Evolutionary conservation across 2,329 filamentous ascomycete species (phyloP).

Genomic region (Sarocladium kiliense): DNA sequence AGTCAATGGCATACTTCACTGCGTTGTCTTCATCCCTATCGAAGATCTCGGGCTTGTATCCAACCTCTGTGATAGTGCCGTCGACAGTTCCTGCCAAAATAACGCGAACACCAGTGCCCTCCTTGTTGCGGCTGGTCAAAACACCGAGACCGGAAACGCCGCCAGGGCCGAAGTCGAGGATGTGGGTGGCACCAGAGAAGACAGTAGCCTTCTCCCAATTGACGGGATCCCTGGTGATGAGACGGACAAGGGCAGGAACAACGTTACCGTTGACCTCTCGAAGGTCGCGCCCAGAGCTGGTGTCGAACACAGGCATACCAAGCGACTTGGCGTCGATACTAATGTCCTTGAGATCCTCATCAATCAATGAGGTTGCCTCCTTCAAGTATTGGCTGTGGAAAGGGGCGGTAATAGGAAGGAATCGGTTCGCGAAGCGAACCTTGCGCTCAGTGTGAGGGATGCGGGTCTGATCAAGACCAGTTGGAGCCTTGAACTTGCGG

Average conservation of each 20-base stretch:
- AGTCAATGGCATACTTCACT: conserved; percentile 91
- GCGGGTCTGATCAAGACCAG: conserved; percentile 92
- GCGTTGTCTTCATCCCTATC: conserved; percentile 93
- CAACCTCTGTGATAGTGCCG: conserved; percentile 83
- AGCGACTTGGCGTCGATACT: conserved; percentile 68
- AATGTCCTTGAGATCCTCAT: conserved; percentile 81
- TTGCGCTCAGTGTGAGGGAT: conserved; percentile 95
- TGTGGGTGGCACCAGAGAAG: conserved; percentile 86
- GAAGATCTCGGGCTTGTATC: conserved; percentile 97
- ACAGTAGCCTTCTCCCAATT: conserved; percentile 95
- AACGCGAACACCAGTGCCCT: conserved; percentile 93
- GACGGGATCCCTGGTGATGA: conserved; percentile 92
- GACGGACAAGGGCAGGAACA: conserved; percentile 77
- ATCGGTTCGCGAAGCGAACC: conserved; percentile 92
- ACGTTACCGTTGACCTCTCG: conserved; percentile 70
- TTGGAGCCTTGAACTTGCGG: conserved; percentile 94
- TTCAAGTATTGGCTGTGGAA: conserved; percentile 96
- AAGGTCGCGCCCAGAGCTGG: conserved; percentile 81
- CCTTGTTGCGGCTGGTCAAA: conserved; percentile 97
- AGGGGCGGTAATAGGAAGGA: conserved; percentile 93
- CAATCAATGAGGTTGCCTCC: conserved; percentile 75
- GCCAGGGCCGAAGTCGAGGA: conserved; percentile 93
- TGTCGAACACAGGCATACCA: conserved; percentile 84
- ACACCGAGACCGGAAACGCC: conserved; percentile 95
- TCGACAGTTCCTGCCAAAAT: conserved; percentile 93